A percentile compares a stretch with the other conserved stretches of the same genome.
Evolutionary conservation across 768 basidiomycete species (phyloP).

Genomic region (Tephrocybe sp.): DNA sequence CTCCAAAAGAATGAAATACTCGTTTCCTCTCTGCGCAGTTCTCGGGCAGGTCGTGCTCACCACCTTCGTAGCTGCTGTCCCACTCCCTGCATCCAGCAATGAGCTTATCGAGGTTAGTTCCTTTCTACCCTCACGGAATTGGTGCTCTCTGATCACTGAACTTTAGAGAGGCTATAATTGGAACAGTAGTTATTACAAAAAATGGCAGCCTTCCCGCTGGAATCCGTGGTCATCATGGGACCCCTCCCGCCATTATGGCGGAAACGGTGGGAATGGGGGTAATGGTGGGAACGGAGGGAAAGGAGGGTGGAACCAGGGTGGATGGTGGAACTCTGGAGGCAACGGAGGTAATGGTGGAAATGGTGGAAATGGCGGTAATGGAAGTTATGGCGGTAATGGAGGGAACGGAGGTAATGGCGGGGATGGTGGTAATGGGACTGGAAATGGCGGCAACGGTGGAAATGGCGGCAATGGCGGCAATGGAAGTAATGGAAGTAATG

Average conservation of each 20-base stretch:
- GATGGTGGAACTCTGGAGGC: not conserved
- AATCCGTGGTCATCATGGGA: constrained; percentile 7
- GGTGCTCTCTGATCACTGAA: not conserved
- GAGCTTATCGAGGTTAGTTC: constrained; percentile 2
- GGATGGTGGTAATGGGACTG: not conserved
- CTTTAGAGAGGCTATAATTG: constrained; percentile 1
- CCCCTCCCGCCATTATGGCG: not conserved
- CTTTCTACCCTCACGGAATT: not conserved
- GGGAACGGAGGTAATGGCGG: not conserved
- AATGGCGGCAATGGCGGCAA: not conserved
- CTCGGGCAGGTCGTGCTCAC: constrained; percentile 2
- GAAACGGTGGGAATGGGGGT: constrained; percentile 1
- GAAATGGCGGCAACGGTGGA: not conserved
- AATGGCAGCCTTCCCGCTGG: constrained; percentile 9
- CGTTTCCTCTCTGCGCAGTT: not conserved
- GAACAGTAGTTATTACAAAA: not conserved
- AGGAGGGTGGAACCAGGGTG: not conserved
- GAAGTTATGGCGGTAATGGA: not conserved
- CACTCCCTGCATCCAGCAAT: not conserved
- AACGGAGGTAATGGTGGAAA: not conserved
- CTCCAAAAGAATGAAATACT: not conserved
- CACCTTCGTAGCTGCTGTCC: not conserved
- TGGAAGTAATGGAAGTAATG: not conserved
- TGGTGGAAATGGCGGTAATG: not conserved
- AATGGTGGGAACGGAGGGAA: not conserved